Base-by-base conservation (phyloP, 2,329 filamentous ascomycete species). In the Cladophialophora carrionii region DNA sequence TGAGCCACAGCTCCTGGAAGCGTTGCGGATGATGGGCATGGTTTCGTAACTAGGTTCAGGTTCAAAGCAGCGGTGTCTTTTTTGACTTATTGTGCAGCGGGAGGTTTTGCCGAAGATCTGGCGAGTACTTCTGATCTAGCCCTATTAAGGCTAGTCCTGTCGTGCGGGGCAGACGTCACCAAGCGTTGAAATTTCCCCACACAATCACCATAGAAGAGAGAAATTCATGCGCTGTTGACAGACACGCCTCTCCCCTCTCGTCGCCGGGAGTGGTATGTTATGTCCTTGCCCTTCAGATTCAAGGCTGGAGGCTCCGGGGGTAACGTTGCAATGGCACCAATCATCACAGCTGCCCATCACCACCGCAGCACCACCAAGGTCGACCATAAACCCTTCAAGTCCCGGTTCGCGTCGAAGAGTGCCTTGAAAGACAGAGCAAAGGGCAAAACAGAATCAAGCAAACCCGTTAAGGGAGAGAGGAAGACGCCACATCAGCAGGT, bases 401-500 rank as follows among this genome's bases (percentile, higher is more conserved):
- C 91, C 64, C 88, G 88, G 76, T 93, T 96, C 81, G 87, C 93
- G 48, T 92, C 91, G 68, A 98, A 98, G 78, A 88, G 91, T 74
- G 86, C 91, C 64, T 78, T 97, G 74, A 92, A 95, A 76, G 91
- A 96, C 70, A 84, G 87, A 70, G 85, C 88, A 65, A 98, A 98
- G 83, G 93, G 93, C 75, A 95, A 95, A 78, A 85, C 94, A 57
- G 88, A 88, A 72, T 75, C 83, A 62, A 81, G 86, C 73, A 67
- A 65, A 34, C 46, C 66, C 49, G 90, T 96, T 75, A 87, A 84
- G 73, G 88, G 89, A 67, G 83, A 83, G 72, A 88, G 94, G 74
- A 96, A 91, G 78, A 96, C 94, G 17, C 91, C 91, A 62, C 92
- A 96, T 77, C 95, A 99, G 77, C 92, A 96, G 80, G 87, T 97